Evolutionary conservation across 2,329 filamentous ascomycete species (phyloP).

Genomic region (Drechmeria coniospora): DNA sequence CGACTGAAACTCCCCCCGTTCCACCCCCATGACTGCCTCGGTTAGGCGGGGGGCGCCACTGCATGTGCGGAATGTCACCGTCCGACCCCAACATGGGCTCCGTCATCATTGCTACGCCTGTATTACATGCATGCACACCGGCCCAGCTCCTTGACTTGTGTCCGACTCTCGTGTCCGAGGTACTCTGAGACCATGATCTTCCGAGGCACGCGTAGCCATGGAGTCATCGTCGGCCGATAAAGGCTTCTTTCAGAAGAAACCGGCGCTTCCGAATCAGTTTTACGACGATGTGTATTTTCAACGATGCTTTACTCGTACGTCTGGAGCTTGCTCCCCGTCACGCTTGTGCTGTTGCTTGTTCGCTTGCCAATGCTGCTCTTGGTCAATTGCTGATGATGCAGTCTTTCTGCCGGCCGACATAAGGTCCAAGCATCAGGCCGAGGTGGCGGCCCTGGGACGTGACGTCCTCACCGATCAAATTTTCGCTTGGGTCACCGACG

Average conservation of each 20-base stretch:
- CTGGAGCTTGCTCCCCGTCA: background rate
- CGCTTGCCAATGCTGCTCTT: too few relatives aligned
- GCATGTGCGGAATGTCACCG: too few relatives aligned
- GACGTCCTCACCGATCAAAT: slow-evolving; percentile 37
- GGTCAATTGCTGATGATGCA: slow-evolving; percentile 14
- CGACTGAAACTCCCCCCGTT: too few relatives aligned
- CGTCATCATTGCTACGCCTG: too few relatives aligned
- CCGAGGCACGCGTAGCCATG: too few relatives aligned
- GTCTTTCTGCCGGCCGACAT: slow-evolving; percentile 32
- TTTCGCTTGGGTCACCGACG: slow-evolving; percentile 44
- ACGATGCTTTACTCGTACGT: slow-evolving; percentile 34
- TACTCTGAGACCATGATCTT: background rate
- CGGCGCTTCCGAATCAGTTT: slow-evolving; percentile 39
- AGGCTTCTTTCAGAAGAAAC: slow-evolving; percentile 41
- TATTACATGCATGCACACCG: too few relatives aligned
- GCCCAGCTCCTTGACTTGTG: too few relatives aligned
- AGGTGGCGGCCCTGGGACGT: slow-evolving; percentile 31
- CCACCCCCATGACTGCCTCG: background rate
- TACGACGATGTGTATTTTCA: slow-evolving; percentile 37
- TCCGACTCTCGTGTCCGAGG: too few relatives aligned
- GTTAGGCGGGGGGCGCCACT: background rate
- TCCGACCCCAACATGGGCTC: too few relatives aligned
- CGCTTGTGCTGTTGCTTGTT: too few relatives aligned
- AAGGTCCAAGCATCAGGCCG: slow-evolving; percentile 21
- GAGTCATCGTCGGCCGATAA: slow-evolving; percentile 27